Evolutionary conservation across 169 alveolate genomes (phyloP).

Genomic region (Cryptosporidium parvum): DNA sequence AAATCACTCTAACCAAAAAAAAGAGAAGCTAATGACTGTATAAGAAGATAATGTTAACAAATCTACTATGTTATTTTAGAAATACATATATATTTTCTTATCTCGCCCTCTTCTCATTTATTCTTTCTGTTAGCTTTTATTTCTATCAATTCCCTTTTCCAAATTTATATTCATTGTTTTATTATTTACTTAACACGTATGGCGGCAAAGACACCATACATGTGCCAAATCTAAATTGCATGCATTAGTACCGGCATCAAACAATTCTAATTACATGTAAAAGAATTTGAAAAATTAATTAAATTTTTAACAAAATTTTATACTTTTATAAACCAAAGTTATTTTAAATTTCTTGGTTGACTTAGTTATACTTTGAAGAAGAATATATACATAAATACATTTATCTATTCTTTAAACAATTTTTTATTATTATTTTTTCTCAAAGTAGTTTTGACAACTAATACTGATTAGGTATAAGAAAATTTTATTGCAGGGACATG

Average conservation of each 20-base stretch:
- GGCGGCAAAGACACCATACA: constrained; percentile 2
- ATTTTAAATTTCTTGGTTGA: background rate
- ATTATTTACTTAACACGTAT: background rate
- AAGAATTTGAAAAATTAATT: background rate
- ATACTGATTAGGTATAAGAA: background rate
- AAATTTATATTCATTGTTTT: too few relatives aligned
- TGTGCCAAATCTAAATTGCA: constrained; percentile 15
- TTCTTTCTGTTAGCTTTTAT: too few relatives aligned
- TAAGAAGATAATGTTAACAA: too few relatives aligned
- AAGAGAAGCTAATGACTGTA: background rate
- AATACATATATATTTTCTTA: too few relatives aligned
- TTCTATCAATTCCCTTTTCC: background rate
- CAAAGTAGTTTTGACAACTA: too few relatives aligned
- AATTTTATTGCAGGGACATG: too few relatives aligned
- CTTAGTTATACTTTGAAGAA: too few relatives aligned
- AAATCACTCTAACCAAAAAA: background rate
- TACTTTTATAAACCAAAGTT: background rate
- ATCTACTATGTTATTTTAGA: too few relatives aligned
- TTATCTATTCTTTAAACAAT: too few relatives aligned
- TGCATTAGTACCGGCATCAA: constrained; percentile 4
- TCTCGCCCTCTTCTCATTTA: background rate
- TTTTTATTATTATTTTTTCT: too few relatives aligned
- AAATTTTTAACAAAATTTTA: background rate
- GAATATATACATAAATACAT: too few relatives aligned
- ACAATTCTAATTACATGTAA: background rate